phyloP scores from a whole-genome alignment of 352 stramenopile genomes.

The Chloridella minuta region DNA sequence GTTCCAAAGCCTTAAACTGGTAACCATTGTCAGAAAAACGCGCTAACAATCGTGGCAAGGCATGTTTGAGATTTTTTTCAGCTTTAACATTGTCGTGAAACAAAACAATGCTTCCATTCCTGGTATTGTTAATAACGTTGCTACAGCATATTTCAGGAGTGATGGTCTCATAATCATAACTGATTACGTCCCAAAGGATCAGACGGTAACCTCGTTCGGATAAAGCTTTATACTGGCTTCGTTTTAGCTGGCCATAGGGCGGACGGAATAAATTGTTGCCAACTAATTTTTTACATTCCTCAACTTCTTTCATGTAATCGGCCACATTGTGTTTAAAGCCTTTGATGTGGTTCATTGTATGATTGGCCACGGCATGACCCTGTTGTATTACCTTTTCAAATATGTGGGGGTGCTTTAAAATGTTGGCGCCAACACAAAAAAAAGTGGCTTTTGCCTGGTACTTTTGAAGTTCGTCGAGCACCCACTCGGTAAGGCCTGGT shows the following conservation, averaged over 20 bases:
- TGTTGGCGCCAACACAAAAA: background rate
- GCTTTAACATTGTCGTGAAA: slow-evolving; percentile 3
- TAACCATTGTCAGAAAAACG: background rate
- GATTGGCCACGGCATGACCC: background rate
- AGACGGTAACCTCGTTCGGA: background rate
- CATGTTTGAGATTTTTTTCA: background rate
- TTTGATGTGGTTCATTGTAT: background rate
- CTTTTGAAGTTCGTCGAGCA: background rate
- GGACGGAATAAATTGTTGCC: background rate
- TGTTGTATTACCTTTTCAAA: background rate
- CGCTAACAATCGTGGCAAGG: background rate
- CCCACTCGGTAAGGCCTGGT: background rate
- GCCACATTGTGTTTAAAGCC: background rate
- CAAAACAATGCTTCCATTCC: background rate
- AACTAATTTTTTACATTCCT: background rate
- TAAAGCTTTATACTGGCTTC: background rate
- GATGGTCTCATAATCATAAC: background rate
- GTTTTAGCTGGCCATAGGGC: background rate
- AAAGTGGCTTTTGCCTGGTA: background rate
- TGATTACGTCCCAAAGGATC: background rate
- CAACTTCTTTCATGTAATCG: background rate
- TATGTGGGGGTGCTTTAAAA: background rate
- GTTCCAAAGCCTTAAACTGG: background rate
- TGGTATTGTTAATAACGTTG: background rate
- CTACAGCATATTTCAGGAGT: background rate